Base-by-base conservation (phyloP, 1,139 yeast species). In the Saccharomycopsis crataegensis region DNA sequence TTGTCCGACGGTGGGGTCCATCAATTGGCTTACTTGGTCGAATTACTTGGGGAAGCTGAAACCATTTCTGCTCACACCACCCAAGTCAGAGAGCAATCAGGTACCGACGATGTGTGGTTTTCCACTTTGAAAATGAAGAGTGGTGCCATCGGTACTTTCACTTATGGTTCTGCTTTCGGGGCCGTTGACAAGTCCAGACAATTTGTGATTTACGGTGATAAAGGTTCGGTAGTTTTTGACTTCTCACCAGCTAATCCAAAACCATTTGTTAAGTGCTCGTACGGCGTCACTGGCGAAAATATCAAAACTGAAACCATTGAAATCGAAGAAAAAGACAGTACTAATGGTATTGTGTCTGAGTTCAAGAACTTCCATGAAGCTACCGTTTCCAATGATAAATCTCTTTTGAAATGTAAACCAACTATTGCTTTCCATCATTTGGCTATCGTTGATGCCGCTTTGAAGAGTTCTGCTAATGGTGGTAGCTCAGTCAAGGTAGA, bases 1-100 rank as follows among this genome's bases (percentile, higher is more conserved):
- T 74, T 90, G 62, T 83, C 93, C 60, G 98, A 90, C 65, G 96
- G 96, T 62, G 97, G 97, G 66, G 98, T 90, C 12, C 98, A 90
- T 70, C 96, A 90, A 69, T 73, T 90, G 67, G 96, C 96, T 2
- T 72, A 88, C 47, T 77, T 90, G 62, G 88, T 96, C 8, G 89
- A 80, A 59, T 81, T 88, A n/a, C 74, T 90, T 57, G 96, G 97
- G 50, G 74, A 76, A 40, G 84, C 88, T 28, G 81, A 77, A 54
- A 70, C 82, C 3, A 79, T 89, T 41, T 76, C 86, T 57, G 96
- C 87, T 8, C 77, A 79, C 61, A 83, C 96, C 16, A 80, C 74
- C 59, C 96, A 89, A 70, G 75, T 88, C 52, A 78, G 88, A 65
- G 73, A 81, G 62, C 79, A 77, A 62, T 82, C 93, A 58, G 96